Conservation (phyloP, 1,284 basidiomycete genomes). For the Paramarasmius palmivorus region DNA sequence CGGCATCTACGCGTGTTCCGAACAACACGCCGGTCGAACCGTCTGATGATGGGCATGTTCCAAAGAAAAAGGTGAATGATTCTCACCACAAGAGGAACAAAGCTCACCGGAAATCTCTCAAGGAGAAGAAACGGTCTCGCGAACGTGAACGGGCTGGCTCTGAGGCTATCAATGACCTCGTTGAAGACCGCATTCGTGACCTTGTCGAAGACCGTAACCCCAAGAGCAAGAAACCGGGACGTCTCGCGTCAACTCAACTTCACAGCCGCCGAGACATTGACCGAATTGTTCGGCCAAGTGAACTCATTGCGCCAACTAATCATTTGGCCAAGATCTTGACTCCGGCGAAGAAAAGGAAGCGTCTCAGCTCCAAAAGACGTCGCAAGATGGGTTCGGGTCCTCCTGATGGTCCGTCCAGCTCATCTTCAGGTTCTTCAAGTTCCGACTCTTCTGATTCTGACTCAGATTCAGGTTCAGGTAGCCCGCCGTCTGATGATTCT, state of each 20-base stretch:
- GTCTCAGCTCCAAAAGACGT: background rate
- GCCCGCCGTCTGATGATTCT: too few species aligned
- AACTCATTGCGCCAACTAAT: conserved; percentile 10
- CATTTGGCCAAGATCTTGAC: conserved; percentile 7
- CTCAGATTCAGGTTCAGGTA: background rate
- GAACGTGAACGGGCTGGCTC: conserved; percentile 7
- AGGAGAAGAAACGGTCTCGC: background rate
- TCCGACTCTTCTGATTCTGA: background rate
- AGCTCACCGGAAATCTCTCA: background rate
- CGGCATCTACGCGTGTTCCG: too few species aligned
- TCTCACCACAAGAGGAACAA: background rate
- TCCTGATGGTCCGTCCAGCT: conserved; percentile 3
- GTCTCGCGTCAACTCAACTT: too few species aligned
- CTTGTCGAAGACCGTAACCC: conserved; percentile 4
- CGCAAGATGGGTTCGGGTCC: background rate
- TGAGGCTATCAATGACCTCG: conserved; percentile 8
- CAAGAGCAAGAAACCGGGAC: background rate
- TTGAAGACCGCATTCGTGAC: conserved; percentile 3
- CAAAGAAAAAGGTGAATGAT: background rate
- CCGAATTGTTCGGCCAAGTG: conserved; percentile 1
- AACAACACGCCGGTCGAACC: too few species aligned
- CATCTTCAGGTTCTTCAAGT: too few species aligned
- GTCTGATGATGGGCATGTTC: background rate
- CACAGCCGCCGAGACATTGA: background rate
- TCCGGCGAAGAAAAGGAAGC: background rate